Conservation (phyloP, 2,329 filamentous ascomycete genomes). For the Xylaria sp. region DNA sequence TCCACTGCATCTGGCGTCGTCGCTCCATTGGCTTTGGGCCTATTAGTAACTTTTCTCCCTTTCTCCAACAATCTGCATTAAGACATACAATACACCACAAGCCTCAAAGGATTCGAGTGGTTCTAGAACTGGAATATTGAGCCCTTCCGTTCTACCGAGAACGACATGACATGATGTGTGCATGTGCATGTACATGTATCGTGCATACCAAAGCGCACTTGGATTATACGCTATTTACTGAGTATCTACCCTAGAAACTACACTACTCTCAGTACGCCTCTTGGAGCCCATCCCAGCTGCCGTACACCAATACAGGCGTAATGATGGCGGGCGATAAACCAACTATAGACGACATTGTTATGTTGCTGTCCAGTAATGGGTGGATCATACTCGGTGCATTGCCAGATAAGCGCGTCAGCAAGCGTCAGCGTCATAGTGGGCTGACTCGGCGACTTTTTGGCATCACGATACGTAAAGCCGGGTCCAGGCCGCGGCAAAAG, state of each 20-base stretch:
- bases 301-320: not conserved
- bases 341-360: not conserved
- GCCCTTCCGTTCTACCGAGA: conserved; percentile 34
- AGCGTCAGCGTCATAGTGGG: conserved; percentile 17
- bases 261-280: not conserved
- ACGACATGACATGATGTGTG: conserved; percentile 13
- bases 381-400: not conserved
- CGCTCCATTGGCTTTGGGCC: not conserved
- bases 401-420: not conserved
- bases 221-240: not conserved
- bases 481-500: not conserved
- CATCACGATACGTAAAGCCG: conserved; percentile 11
- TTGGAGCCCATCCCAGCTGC: conserved; percentile 1
- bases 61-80: conserved; percentile 5
- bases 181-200: conserved; percentile 6
- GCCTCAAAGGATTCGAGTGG: conserved; percentile 14
- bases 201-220: not conserved
- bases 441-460: not conserved
- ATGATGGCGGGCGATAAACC: not conserved
- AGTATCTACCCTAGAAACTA: not conserved
- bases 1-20: not conserved
- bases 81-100: not conserved
- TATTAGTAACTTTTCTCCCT: no score
- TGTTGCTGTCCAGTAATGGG: not conserved
- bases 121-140: conserved; percentile 21